Evolutionary conservation across 169 alveolate genomes (phyloP), one percentile per base, ranked within the genome.

Genomic region (Plasmodium knowlesi): DNA sequence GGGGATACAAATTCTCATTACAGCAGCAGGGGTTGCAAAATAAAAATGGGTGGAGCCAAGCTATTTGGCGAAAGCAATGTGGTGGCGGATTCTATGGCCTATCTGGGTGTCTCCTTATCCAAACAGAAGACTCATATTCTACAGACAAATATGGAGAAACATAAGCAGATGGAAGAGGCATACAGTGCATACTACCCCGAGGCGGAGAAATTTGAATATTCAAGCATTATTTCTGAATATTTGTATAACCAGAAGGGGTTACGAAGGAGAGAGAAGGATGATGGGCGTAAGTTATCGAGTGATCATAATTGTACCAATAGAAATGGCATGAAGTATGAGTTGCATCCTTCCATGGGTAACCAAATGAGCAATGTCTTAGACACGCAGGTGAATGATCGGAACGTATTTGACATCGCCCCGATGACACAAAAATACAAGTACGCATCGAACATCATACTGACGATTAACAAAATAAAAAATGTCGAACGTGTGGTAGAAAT

Each of bases 401-500:
- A 43, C 43, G 81, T 86, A 3, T 54, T 86, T 16, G 86, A 86
- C 30, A 57, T 86, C 32, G 34, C 93, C 30, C 39, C 76, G 19
- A 32, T 86, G 16, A 86, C 93, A 10, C 86, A 86, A 9, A 86
- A 86, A 43, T 86, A 86, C 79, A 86, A 86, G 76, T 86, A 76
- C 19, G n/a, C 86, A 2, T 86, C 93, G 2, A 86, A 86, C 37
- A 70, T 86, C 12, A 74, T 86, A 12, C 70, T 86, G 6, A 86
- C 93, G 19, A 86, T 86, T 53, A 86, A 86, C 61, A 86, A 86
- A 76, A 86, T 86, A 32, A 86, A 70, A 37, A 86, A 86, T 78
- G 19, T 86, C 19, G 93, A 86, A 34, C 78, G 32, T 4, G 57
- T 86, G 41, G 67, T 86, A 12, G 93, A 86, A 78, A 86, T 86